Evolutionary conservation across 2,329 filamentous ascomycete species (phyloP).

Genomic region (Akanthomyces dipterigenus): DNA sequence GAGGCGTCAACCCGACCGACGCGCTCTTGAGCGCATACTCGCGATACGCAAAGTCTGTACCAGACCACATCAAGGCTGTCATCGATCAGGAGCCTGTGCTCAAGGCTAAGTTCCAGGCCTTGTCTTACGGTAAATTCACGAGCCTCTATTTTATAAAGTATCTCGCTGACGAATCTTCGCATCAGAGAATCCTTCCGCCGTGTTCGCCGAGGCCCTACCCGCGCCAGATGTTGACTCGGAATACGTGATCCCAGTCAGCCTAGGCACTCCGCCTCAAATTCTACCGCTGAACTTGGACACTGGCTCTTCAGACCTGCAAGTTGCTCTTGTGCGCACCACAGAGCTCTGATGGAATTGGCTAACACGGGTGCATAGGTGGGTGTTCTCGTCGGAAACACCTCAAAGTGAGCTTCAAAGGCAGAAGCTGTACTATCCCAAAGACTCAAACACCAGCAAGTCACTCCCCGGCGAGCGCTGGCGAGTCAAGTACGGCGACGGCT

Average conservation of each 20-base stretch:
- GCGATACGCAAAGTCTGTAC: conserved; percentile 31
- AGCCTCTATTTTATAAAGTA: no score
- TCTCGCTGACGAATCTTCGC: conserved; percentile 4
- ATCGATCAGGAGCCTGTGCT: conserved; percentile 19
- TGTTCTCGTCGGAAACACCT: conserved; percentile 55
- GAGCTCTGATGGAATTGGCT: conserved; percentile 1
- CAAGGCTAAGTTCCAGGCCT: conserved; percentile 18
- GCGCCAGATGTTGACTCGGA: conserved; percentile 38
- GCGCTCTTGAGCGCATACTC: conserved; percentile 26
- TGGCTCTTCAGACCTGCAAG: conserved; percentile 42
- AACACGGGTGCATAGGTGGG: conserved; percentile 53
- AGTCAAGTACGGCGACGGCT: conserved; percentile 60
- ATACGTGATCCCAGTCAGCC: conserved; percentile 54
- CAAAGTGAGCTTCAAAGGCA: conserved; percentile 43
- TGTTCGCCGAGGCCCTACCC: conserved; percentile 22
- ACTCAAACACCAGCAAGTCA: conserved; percentile 35
- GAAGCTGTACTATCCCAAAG: conserved; percentile 46
- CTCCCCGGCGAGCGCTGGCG: conserved; percentile 42
- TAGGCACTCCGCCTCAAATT: conserved; percentile 51
- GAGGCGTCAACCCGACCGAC: conserved; percentile 24
- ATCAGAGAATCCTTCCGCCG: conserved; percentile 20
- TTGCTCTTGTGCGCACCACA: not conserved
- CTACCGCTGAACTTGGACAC: conserved; percentile 67
- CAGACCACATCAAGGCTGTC: conserved; percentile 21
- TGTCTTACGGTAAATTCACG: conserved; percentile 11